Base-by-base conservation (phyloP, 306 rosid genomes). In the Ceratonia siliqua region DNA sequence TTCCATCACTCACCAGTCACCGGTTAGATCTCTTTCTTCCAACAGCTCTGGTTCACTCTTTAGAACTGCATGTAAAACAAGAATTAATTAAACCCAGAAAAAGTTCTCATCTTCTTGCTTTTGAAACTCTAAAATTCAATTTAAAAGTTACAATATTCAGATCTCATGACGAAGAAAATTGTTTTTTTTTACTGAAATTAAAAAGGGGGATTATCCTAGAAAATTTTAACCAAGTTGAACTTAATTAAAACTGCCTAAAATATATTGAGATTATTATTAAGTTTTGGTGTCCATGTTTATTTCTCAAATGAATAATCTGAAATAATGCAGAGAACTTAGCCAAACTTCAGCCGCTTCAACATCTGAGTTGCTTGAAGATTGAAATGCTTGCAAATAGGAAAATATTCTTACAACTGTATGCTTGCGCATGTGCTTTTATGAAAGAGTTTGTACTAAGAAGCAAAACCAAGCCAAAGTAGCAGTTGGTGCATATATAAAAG, bases 1-100 rank as follows among this genome's bases (percentile, higher is more conserved):
- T 28, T n/a, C n/a, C n/a, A n/a, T n/a, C n/a, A n/a, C n/a, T n/a
- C n/a, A n/a, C n/a, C n/a, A n/a, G n/a, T n/a, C n/a, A n/a, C 13
- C 15, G 39, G 30, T 45, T 78, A 52, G 38, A 63, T 53, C 65
- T 64, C 35, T 30, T 68, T 78, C 75, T 70, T 46, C 21, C 3
- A 22, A 15, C 35, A 69, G 11, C 62, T 63, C 64, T 59, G 17
- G 17, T 61, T 78, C 65, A 38, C 45, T 24, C 32, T 1, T 11
- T 62, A 38, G 21, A 21, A 38, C 28, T 2, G 21, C 39, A 57
- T 45, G 17, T 33, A 5, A 30, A 69, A 12, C 61, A 30, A 55
- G n/a, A 67, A 20, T 28, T n/a, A n/a, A n/a, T 28, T 28, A 28
- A 28, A 1, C 32, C 32, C 2, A 28, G 4, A 28, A 28, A 28